A percentile compares a stretch with the other conserved stretches of the same genome.
Conservation (phyloP, 495 filamentous ascomycete genomes). For the Daldinia vernicosa region DNA sequence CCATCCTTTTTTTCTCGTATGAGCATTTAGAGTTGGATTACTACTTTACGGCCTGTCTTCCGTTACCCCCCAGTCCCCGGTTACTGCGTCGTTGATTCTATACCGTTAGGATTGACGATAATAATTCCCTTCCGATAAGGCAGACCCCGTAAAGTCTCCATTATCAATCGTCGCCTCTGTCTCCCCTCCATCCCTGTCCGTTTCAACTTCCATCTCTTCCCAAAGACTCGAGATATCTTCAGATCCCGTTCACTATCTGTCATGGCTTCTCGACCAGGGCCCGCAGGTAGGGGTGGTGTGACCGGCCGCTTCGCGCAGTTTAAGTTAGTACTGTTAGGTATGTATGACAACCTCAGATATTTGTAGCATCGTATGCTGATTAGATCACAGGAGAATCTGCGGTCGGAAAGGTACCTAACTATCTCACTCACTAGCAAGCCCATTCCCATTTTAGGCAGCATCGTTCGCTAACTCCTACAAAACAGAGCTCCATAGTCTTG, state of each 20-base stretch:
- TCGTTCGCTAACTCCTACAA: slow-evolving; percentile 50
- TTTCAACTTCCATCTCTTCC: slow-evolving; percentile 30
- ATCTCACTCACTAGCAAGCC: not conserved
- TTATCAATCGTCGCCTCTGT: slow-evolving; percentile 21
- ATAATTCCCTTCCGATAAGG: slow-evolving; percentile 40
- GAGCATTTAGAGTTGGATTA: slow-evolving; percentile 5
- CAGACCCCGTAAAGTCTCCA: slow-evolving; percentile 32
- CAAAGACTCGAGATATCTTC: slow-evolving; percentile 69
- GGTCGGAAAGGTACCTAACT: slow-evolving; percentile 83
- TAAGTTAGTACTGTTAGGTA: slow-evolving; percentile 96
- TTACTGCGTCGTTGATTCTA: slow-evolving; percentile 5
- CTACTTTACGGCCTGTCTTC: not conserved
- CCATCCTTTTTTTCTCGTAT: not conserved
- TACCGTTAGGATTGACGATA: slow-evolving; percentile 19
- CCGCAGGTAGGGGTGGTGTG: slow-evolving; percentile 76
- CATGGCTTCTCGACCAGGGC: slow-evolving; percentile 81
- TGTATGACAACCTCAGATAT: slow-evolving; percentile 46
- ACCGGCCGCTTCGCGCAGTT: slow-evolving; percentile 92
- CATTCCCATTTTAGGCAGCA: not conserved
- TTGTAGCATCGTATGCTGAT: slow-evolving; percentile 47
- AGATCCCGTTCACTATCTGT: slow-evolving; percentile 19
- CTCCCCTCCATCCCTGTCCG: slow-evolving; percentile 17
- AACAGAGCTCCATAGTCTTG: slow-evolving; percentile 92
- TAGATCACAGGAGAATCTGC: slow-evolving; percentile 84
- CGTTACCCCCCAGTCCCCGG: not conserved